Percentiles rank a stretch among this genome's conserved stretches.
These are phyloP conservation scores for Pseudogymnoascus sp. DNA, from an alignment of 2,329 filamentous ascomycete genomes.

Conservation along the genomic window DNA sequence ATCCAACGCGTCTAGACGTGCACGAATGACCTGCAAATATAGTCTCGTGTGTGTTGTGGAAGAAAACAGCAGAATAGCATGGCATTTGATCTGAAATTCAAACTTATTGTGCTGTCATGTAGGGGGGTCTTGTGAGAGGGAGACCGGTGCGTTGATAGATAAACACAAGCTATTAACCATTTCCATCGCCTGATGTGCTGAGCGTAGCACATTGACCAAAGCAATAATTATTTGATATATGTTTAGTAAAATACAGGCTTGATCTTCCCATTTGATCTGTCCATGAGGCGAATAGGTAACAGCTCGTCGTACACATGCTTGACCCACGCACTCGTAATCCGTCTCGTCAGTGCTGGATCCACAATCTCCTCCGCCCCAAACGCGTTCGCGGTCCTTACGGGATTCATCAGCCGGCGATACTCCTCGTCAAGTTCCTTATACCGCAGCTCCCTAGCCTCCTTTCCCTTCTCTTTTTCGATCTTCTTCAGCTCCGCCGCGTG, in stretches of 20 bases:
- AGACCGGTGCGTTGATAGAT: background rate
- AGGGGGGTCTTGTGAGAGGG: background rate
- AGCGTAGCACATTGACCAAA: background rate
- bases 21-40: background rate
- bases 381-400: conserved; percentile 53
- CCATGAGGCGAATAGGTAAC: conserved; percentile 20
- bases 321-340: conserved; percentile 47
- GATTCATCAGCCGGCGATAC: conserved; percentile 55
- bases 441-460: conserved; percentile 31
- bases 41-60: background rate
- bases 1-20: background rate
- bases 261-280: conserved; percentile 34
- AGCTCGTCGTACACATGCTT: conserved; percentile 38
- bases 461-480: conserved; percentile 41
- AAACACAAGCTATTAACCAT: background rate
- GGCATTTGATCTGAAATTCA: background rate
- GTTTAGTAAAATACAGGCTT: conserved; percentile 32
- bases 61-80: background rate
- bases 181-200: background rate
- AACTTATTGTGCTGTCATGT: background rate
- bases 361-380: conserved; percentile 59
- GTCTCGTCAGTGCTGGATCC: conserved; percentile 50
- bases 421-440: conserved; percentile 52
- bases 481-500: conserved; percentile 52
- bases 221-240: background rate